These are phyloP conservation scores for Boechera divaricarpa DNA, from an alignment of 345 rosid species.

Conservation along the genomic window DNA sequence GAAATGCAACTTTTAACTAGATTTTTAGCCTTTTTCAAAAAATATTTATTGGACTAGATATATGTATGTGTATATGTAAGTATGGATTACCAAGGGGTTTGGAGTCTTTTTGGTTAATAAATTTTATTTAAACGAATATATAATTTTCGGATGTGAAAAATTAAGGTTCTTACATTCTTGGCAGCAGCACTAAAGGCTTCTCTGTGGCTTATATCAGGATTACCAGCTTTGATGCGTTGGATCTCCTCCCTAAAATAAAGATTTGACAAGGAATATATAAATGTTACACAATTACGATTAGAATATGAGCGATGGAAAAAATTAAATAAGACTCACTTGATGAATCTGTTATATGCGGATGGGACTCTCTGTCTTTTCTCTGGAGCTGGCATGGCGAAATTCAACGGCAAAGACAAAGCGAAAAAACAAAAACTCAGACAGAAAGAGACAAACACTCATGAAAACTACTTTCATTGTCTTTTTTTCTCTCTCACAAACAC, in stretches of 20 bases:
- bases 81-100: neutral
- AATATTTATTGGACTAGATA: neutral
- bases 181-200: constrained; percentile 99
- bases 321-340: constrained; percentile 66
- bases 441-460: constrained; percentile 54
- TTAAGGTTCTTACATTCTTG: constrained; percentile 76
- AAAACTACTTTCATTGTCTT: constrained; percentile 49
- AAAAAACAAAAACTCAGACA: constrained; percentile 51
- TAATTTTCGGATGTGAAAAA: constrained; percentile 12
- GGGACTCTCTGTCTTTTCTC: constrained; percentile 99
- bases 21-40: neutral
- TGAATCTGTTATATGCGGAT: constrained; percentile 99
- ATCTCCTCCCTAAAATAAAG: constrained; percentile 84
- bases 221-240: constrained; percentile 98
- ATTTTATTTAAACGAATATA: no score
- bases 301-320: neutral
- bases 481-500: constrained; percentile 41
- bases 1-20: neutral
- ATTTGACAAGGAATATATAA: constrained; percentile 9
- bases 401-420: constrained; percentile 52
- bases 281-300: neutral
- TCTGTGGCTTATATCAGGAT: constrained; percentile 99
- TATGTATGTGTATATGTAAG: neutral
- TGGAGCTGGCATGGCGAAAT: constrained; percentile 74
- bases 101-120: neutral